Percentiles rank a stretch among this genome's conserved stretches.
phyloP scores from a whole-genome alignment of 2,329 filamentous ascomycete genomes.

The Fusarium sulawesiense region DNA sequence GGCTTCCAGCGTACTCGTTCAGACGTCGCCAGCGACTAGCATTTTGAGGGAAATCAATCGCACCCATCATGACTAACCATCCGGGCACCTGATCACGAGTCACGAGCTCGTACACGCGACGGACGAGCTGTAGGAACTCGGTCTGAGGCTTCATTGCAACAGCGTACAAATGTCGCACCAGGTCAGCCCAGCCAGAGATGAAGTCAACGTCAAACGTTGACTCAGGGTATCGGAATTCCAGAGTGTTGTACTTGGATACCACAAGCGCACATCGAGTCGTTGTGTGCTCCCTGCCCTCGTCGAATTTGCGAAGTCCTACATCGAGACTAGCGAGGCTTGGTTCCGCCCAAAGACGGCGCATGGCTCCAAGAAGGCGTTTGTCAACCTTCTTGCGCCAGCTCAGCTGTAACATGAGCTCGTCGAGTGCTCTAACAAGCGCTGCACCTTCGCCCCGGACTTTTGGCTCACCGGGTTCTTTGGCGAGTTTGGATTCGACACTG shows the following conservation, averaged over 20 bases:
- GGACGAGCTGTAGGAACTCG: constrained; percentile 33
- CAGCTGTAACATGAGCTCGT: constrained; percentile 1
- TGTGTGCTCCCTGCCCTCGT: constrained; percentile 39
- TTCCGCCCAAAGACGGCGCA: constrained; percentile 38
- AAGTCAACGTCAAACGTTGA: constrained; percentile 43
- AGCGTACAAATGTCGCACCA: constrained; percentile 42
- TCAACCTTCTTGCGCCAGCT: constrained; percentile 25
- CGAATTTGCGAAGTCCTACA: constrained; percentile 36
- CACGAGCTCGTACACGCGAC: constrained; percentile 41
- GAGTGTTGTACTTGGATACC: constrained; percentile 40
- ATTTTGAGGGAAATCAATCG: constrained; percentile 29
- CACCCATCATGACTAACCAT: constrained; percentile 37
- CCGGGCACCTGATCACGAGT: constrained; percentile 30
- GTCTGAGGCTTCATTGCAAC: constrained; percentile 29
- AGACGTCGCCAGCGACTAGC: constrained; percentile 29
- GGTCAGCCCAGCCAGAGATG: constrained; percentile 41
- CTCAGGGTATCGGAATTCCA: constrained; percentile 48
- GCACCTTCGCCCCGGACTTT: constrained; percentile 21
- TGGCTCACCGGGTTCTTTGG: constrained; percentile 6
- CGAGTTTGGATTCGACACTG: constrained; percentile 35
- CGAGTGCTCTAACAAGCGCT: constrained; percentile 5
- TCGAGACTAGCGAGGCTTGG: constrained; percentile 17
- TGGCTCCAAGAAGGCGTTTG: constrained; percentile 7
- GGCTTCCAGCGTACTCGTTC: constrained; percentile 17
- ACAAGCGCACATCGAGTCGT: constrained; percentile 43